These are phyloP conservation scores for Apiospora sp. DNA, from an alignment of 2,329 filamentous ascomycete species.

Conservation along the genomic window DNA sequence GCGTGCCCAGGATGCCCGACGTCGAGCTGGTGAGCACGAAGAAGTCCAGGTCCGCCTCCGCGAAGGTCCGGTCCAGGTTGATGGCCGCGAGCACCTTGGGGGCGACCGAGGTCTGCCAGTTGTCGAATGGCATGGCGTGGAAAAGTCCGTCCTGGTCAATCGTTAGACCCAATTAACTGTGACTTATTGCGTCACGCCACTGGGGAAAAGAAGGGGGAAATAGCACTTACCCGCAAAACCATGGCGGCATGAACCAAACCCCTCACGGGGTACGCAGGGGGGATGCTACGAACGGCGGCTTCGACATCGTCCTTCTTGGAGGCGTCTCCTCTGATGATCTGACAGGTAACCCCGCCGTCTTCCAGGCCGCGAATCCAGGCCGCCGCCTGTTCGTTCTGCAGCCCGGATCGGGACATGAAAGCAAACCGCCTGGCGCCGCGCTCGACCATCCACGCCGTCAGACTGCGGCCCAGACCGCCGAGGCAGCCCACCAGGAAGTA, in stretches of 20 bases:
- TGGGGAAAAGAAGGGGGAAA: too few relatives aligned
- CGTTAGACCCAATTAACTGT: too few relatives aligned
- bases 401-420: slow-evolving; percentile 43
- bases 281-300: slow-evolving; percentile 25
- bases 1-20: too few relatives aligned
- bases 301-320: slow-evolving; percentile 30
- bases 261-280: slow-evolving; percentile 26
- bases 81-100: too few relatives aligned
- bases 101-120: too few relatives aligned
- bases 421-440: slow-evolving; percentile 41
- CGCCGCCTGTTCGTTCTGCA: too few relatives aligned
- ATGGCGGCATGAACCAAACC: slow-evolving; percentile 41
- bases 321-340: slow-evolving; percentile 36
- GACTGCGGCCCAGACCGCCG: slow-evolving; percentile 44
- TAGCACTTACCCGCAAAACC: slow-evolving; percentile 43
- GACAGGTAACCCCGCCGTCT: too few relatives aligned
- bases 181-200: too few relatives aligned
- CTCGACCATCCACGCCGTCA: slow-evolving; percentile 43
- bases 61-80: too few relatives aligned
- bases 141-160: slow-evolving; percentile 18
- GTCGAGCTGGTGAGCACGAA: too few relatives aligned
- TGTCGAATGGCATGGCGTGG: neutral
- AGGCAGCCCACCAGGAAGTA: slow-evolving; percentile 30
- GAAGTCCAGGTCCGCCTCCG: too few relatives aligned
- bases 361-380: too few relatives aligned